These are phyloP conservation scores for Martiniozyma abietophila DNA, from an alignment of 805 yeast genomes.

Conservation along the genomic window DNA sequence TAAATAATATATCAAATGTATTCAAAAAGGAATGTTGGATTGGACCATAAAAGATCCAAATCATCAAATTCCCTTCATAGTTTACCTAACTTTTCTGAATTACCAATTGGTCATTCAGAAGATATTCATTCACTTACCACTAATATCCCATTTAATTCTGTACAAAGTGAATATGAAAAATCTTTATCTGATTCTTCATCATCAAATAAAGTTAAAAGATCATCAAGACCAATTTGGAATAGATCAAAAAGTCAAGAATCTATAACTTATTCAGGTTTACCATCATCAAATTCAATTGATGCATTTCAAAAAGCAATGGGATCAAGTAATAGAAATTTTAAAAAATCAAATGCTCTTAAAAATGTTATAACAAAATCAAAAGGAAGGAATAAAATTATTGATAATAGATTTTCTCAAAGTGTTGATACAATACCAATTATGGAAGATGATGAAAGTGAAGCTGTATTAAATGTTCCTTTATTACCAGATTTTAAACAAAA, in stretches of 20 bases:
- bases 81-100: neutral
- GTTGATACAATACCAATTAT: constrained; percentile 20
- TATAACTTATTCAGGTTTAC: constrained; percentile 5
- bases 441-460: constrained; percentile 26
- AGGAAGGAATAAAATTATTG: constrained; percentile 1
- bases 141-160: too few relatives aligned
- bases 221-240: constrained; percentile 3
- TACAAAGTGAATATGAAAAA: too few relatives aligned
- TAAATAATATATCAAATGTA: too few relatives aligned
- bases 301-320: too few relatives aligned
- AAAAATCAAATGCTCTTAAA: neutral
- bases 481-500: constrained; percentile 18
- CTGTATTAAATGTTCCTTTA: constrained; percentile 17
- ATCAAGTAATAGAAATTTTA: too few relatives aligned
- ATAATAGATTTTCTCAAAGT: constrained; percentile 4
- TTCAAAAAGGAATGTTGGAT: too few relatives aligned
- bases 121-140: too few relatives aligned
- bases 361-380: neutral
- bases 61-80: constrained; percentile 1
- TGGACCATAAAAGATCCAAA: constrained; percentile 5
- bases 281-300: too few relatives aligned
- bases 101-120: too few relatives aligned
- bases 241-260: constrained; percentile 10
- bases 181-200: constrained; percentile 1
- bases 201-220: neutral